Conservation (phyloP, 1,284 basidiomycete species). For the Fomitiporia mediterranea region DNA sequence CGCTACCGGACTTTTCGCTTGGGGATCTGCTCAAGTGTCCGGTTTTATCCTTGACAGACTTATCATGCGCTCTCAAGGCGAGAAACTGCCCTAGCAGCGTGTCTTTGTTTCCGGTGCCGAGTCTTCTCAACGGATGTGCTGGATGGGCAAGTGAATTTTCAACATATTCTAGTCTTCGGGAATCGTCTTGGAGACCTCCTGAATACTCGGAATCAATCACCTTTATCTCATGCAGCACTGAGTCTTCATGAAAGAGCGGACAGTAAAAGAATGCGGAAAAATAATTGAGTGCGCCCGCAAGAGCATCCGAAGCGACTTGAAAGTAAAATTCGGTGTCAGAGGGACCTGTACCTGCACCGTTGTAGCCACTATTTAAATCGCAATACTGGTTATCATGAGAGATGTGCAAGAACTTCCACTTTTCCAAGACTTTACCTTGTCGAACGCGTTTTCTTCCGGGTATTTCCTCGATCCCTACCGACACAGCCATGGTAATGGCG, state of each 20-base stretch:
- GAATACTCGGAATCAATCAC: too few species aligned
- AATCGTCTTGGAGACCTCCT: slow-evolving; percentile 94
- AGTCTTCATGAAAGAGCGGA: slow-evolving; percentile 88
- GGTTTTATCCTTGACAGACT: too few species aligned
- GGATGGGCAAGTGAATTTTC: slow-evolving; percentile 83
- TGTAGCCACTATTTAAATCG: slow-evolving; percentile 69
- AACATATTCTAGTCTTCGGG: slow-evolving; percentile 96
- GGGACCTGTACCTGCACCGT: slow-evolving; percentile 90
- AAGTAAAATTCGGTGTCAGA: slow-evolving; percentile 95
- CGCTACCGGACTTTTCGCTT: too few species aligned
- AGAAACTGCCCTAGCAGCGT: slow-evolving; percentile 79
- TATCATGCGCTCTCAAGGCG: too few species aligned
- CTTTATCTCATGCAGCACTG: slow-evolving; percentile 90
- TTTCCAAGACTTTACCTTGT: slow-evolving; percentile 46
- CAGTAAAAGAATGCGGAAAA: slow-evolving; percentile 94
- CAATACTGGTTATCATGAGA: slow-evolving; percentile 64
- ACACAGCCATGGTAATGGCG: neutral
- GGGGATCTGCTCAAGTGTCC: too few species aligned
- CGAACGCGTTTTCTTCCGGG: slow-evolving; percentile 91
- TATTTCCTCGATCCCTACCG: slow-evolving; percentile 70
- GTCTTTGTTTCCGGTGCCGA: slow-evolving; percentile 87
- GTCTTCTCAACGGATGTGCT: slow-evolving; percentile 89
- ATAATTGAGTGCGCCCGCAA: slow-evolving; percentile 82
- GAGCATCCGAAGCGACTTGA: slow-evolving; percentile 76
- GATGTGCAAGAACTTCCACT: neutral